Evolutionary conservation across 768 basidiomycete genomes (phyloP).

Genomic region (Tricholoma bakamatsutake): DNA sequence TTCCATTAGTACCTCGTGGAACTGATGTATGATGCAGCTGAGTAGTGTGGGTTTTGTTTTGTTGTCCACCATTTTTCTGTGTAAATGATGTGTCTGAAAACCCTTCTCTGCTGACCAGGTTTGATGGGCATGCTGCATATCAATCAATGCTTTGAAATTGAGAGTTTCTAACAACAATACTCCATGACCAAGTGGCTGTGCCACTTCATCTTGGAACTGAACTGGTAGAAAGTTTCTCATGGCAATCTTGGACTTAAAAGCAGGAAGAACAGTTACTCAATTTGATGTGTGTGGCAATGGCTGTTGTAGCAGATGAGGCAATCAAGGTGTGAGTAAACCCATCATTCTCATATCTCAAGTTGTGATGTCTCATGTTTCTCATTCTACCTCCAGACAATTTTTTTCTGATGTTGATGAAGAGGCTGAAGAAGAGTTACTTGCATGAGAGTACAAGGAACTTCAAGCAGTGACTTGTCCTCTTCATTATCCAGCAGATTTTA

Average conservation of each 20-base stretch:
- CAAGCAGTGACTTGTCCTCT: background rate
- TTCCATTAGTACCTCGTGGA: no score
- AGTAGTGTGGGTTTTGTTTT: no score
- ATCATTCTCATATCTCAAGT: background rate
- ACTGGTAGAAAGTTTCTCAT: background rate
- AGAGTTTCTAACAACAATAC: background rate
- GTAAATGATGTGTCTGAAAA: background rate
- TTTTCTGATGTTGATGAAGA: background rate
- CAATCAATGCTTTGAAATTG: background rate
- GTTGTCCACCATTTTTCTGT: no score
- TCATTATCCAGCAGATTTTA: background rate
- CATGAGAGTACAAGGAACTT: background rate
- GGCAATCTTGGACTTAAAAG: background rate
- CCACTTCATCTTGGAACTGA: background rate
- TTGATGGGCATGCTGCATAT: background rate
- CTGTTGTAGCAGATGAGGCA: slow-evolving; percentile 1
- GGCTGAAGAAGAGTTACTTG: background rate
- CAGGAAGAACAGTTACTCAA: background rate
- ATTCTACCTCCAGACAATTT: background rate
- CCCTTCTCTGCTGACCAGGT: slow-evolving; percentile 1
- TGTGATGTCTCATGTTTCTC: background rate
- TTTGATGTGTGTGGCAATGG: slow-evolving; percentile 2
- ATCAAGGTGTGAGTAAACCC: slow-evolving; percentile 1
- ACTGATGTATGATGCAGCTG: no score
- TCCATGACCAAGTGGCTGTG: background rate